A percentile compares a stretch with the other conserved stretches of the same genome.
phyloP scores from a whole-genome alignment of 2,329 filamentous ascomycete genomes.

The Clonostachys solani region DNA sequence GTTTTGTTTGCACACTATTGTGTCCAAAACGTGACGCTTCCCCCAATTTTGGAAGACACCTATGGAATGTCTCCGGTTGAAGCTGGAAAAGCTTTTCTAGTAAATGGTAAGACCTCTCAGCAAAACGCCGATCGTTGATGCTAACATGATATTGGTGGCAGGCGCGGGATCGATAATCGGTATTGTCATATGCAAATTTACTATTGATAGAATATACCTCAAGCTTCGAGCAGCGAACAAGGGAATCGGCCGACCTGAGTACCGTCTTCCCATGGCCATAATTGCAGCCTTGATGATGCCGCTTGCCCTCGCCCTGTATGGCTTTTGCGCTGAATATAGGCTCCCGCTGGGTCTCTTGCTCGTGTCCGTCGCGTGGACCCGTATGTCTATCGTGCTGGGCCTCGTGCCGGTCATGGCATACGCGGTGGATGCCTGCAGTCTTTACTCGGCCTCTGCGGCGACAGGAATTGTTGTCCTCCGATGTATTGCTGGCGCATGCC shows the following conservation, averaged over 20 bases:
- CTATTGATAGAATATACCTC: conserved; percentile 49
- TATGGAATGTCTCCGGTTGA: conserved; percentile 45
- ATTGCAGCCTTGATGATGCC: conserved; percentile 40
- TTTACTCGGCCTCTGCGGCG: conserved; percentile 52
- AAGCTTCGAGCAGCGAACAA: conserved; percentile 30
- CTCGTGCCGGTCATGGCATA: conserved; percentile 29
- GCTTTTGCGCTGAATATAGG: conserved; percentile 40
- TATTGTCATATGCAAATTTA: conserved; percentile 42
- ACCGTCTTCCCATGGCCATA: conserved; percentile 47
- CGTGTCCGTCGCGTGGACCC: conserved; percentile 37
- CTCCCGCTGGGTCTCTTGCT: conserved; percentile 35
- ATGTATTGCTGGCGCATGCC: conserved; percentile 50
- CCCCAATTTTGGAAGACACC: conserved; percentile 39
- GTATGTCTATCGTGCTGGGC: conserved; percentile 43
- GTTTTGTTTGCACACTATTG: conserved; percentile 48
- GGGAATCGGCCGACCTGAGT: conserved; percentile 39
- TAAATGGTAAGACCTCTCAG: conserved; percentile 1
- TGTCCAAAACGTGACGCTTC: conserved; percentile 47
- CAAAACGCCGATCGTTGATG: background rate
- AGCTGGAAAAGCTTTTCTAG: conserved; percentile 48
- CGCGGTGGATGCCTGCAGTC: conserved; percentile 50
- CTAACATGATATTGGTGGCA: conserved; percentile 13
- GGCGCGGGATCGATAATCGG: conserved; percentile 42
- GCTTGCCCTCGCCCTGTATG: conserved; percentile 37
- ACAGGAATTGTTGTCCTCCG: conserved; percentile 50